phyloP scores from a whole-genome alignment of 495 filamentous ascomycete species.

The Xylaria acuta region DNA sequence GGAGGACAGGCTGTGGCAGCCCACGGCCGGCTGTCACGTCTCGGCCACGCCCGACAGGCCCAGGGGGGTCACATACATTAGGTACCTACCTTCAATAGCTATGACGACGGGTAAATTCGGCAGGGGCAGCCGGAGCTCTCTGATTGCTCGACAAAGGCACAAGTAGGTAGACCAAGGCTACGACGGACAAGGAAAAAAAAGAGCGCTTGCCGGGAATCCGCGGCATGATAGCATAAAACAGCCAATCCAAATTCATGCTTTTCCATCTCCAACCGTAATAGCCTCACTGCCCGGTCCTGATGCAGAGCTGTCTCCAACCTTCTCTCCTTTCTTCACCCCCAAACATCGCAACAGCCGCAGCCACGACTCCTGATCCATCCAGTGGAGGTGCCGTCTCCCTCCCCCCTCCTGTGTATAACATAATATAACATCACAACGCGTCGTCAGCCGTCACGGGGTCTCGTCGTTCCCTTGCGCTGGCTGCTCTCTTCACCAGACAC shows the following conservation, averaged over 20 bases:
- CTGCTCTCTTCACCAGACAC: neutral
- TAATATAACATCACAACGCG: neutral
- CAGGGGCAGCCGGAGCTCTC: conserved; percentile 13
- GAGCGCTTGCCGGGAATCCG: conserved; percentile 37
- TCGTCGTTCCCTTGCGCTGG: neutral
- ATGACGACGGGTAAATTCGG: conserved; percentile 28
- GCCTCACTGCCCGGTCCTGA: conserved; percentile 24
- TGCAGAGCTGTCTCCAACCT: conserved; percentile 21
- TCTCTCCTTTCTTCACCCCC: conserved; percentile 10
- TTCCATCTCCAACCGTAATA: conserved; percentile 27
- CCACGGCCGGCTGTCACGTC: neutral
- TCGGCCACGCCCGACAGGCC: neutral
- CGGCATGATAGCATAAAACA: conserved; percentile 19
- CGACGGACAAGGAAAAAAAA: conserved; percentile 21
- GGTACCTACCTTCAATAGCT: too few species aligned
- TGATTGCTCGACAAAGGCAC: neutral
- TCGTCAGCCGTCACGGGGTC: neutral
- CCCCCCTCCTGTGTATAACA: neutral
- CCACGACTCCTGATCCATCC: neutral
- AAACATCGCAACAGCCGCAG: neutral
- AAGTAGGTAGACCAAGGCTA: neutral
- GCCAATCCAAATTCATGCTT: conserved; percentile 29
- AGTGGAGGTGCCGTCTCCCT: neutral
- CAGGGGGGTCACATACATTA: too few species aligned
- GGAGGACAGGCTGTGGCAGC: neutral